Evolutionary conservation across 2,329 filamentous ascomycete genomes (phyloP).

Genomic region (Akanthomyces muscarius): DNA sequence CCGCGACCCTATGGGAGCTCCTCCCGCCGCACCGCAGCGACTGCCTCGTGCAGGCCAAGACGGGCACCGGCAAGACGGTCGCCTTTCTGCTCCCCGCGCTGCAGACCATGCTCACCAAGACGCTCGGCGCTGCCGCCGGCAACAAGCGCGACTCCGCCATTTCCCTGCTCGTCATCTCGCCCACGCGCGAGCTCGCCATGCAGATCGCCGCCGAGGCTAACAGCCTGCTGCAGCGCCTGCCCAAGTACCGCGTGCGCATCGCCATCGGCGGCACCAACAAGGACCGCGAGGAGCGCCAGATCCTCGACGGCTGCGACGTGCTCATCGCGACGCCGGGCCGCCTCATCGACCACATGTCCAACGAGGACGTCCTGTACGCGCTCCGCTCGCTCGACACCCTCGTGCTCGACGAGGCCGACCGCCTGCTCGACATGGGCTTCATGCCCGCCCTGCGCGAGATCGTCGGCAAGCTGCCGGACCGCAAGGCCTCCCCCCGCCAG

Average conservation of each 20-base stretch:
- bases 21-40: constrained; percentile 43
- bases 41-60: constrained; percentile 76
- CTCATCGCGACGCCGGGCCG: constrained; percentile 78
- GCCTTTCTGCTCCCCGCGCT: constrained; percentile 82
- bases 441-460: constrained; percentile 75
- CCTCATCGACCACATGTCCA: constrained; percentile 72
- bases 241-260: constrained; percentile 70
- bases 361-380: constrained; percentile 64
- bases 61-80: constrained; percentile 81
- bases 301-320: constrained; percentile 70
- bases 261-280: constrained; percentile 79
- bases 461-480: constrained; percentile 63
- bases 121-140: constrained; percentile 25
- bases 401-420: constrained; percentile 79
- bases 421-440: constrained; percentile 81
- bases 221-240: constrained; percentile 66
- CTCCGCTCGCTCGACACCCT: constrained; percentile 69
- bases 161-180: constrained; percentile 62
- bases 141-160: constrained; percentile 36
- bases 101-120: constrained; percentile 62
- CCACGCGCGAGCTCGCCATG: constrained; percentile 66
- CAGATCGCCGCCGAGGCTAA: constrained; percentile 69
- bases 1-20: constrained; percentile 46
- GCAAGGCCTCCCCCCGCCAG: constrained; percentile 54
- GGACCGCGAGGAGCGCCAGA: constrained; percentile 64